A percentile compares a stretch with the other conserved stretches of the same genome.
These are phyloP conservation scores for Madurella fahalii DNA, from an alignment of 2,329 filamentous ascomycete species.

Conservation along the genomic window DNA sequence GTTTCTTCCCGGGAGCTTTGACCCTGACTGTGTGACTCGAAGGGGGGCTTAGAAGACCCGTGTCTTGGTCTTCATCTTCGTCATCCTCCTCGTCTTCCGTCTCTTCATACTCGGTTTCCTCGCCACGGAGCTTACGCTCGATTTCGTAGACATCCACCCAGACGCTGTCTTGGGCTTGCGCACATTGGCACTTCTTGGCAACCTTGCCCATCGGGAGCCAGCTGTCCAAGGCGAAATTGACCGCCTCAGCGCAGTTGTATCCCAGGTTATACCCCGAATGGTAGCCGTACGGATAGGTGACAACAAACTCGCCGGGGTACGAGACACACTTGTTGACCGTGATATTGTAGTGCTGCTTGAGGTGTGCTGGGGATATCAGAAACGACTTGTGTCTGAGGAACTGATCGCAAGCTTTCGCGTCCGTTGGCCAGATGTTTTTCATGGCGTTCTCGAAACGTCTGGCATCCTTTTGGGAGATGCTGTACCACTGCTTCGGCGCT, in stretches of 20 bases:
- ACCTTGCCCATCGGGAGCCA: constrained; percentile 95
- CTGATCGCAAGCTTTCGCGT: constrained; percentile 92
- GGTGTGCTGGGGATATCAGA: constrained; percentile 83
- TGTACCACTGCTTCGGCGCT: constrained; percentile 99
- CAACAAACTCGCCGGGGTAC: constrained; percentile 95
- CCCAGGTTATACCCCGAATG: constrained; percentile 97
- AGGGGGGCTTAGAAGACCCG: constrained; percentile 74
- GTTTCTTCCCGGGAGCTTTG: constrained; percentile 60
- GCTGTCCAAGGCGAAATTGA: constrained; percentile 94
- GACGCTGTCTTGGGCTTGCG: constrained; percentile 91
- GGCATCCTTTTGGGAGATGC: constrained; percentile 93
- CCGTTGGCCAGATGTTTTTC: constrained; percentile 90
- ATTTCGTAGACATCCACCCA: constrained; percentile 98
- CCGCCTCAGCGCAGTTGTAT: constrained; percentile 97
- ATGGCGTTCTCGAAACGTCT: constrained; percentile 90
- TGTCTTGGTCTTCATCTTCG: constrained; percentile 61
- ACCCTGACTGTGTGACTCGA: constrained; percentile 67
- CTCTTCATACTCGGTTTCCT: constrained; percentile 80
- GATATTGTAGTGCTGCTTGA: constrained; percentile 87
- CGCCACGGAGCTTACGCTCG: constrained; percentile 86
- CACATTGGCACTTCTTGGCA: constrained; percentile 94
- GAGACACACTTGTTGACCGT: constrained; percentile 95
- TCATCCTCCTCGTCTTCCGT: constrained; percentile 69
- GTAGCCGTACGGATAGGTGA: constrained; percentile 97
- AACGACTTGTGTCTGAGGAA: constrained; percentile 98